Evolutionary conservation across 2,329 filamentous ascomycete species (phyloP), one percentile per base, ranked within the genome.

Genomic region (Paraconiothyrium brasiliense): DNA sequence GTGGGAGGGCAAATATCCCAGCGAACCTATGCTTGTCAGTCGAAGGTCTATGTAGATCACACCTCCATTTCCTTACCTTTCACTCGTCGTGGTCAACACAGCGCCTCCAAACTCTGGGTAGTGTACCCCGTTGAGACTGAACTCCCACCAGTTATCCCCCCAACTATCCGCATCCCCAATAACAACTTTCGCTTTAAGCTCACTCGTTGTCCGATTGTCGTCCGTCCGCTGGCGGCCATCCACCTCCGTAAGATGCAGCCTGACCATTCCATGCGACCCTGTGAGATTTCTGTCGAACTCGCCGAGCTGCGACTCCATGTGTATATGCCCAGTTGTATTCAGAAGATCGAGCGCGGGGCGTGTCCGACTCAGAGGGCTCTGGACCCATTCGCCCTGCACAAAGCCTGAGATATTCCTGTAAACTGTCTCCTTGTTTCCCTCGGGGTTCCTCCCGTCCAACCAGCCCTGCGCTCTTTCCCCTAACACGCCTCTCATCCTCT

Each of bases 1-100:
- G 93, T 30, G 95, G 94, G 50, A 98, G 82, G 2, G 90, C 91
- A 76, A 97, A 97, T 59, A 98, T 90, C 47, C 95, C 94, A n/a
- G 90, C 88, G 72, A 95, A 86, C 46, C 79, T 78, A 51, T 24
- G 37, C 10, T 44, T 16, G 54, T 58, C 27, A 63, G 46, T 20
- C 30, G 30, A 3, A 11, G 14, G 32, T 37, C 34, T 13, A 16
- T 20, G 39, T 37, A 27, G 43, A 3, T n/a, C 41, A 37, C 35
- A 20, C 27, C 11, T 11, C 2, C 14, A 52, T n/a, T 32, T 30
- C 30, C 72, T 60, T 65, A 95, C 81, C 97, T 97, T 74, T 97
- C 92, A 77, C 93, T 97, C 51, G 93, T 94, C 0, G 94, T 97
- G 1, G 91, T 92, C 74, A 98, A 82, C 39, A 98, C 82, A 54